A percentile compares a stretch with the other conserved stretches of the same genome.
These are phyloP conservation scores for Chlorella sp. DNA, from an alignment of 139 green algal genomes.

Conservation along the genomic window DNA sequence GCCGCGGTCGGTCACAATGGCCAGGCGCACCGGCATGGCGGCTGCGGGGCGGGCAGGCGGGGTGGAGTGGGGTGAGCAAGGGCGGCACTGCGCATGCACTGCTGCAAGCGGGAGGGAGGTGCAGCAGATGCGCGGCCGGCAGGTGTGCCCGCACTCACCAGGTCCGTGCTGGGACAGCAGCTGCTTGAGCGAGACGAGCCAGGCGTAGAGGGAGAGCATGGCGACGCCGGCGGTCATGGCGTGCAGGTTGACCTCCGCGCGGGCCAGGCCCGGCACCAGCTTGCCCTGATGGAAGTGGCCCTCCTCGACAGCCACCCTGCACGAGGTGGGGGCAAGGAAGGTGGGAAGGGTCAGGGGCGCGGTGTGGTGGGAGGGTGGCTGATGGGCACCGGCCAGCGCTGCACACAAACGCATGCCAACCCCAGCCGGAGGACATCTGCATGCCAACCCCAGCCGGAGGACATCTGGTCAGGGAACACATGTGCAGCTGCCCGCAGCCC, in stretches of 20 bases:
- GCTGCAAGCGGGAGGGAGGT: neutral
- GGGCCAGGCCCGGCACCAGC: slow-evolving; percentile 36
- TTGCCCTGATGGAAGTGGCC: slow-evolving; percentile 71
- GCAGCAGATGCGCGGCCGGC: neutral
- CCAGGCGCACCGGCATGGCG: slow-evolving; percentile 37
- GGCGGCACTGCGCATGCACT: too few species aligned
- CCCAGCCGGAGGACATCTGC: too few species aligned
- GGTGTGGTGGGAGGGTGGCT: neutral
- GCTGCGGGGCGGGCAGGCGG: neutral
- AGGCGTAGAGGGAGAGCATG: slow-evolving; percentile 84
- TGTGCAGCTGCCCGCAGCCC: too few species aligned
- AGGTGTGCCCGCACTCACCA: neutral
- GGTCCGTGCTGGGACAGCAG: slow-evolving; percentile 30
- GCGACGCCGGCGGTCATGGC: slow-evolving; percentile 87
- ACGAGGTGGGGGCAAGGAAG: neutral
- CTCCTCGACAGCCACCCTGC: slow-evolving; percentile 51
- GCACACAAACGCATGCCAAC: too few species aligned
- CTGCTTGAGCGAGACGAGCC: slow-evolving; percentile 72
- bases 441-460: too few species aligned
- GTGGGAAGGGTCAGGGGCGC: neutral
- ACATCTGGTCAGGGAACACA: too few species aligned
- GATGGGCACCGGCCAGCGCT: too few species aligned
- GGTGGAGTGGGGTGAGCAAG: neutral
- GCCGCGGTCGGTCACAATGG: slow-evolving; percentile 59
- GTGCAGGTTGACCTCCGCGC: slow-evolving; percentile 82